phyloP scores from a whole-genome alignment of 208 protist genomes.

The Leishmania major region DNA sequence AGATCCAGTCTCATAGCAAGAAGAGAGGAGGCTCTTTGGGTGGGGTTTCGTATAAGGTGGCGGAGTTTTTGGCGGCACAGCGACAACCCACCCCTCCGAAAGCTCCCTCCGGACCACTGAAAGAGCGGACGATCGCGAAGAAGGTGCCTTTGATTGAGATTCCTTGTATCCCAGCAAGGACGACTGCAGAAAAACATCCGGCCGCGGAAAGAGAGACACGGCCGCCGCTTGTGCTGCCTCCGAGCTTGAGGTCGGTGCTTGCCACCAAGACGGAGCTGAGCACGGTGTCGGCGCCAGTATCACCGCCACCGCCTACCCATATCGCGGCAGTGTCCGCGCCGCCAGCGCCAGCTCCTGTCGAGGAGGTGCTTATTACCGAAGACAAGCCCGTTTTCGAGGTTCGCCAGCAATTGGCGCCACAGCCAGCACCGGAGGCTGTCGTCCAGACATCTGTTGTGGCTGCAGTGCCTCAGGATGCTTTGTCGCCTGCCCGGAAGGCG shows the following conservation, averaged over 20 bases:
- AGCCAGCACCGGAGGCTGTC: slow-evolving; percentile 14
- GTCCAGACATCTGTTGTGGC: slow-evolving; percentile 1
- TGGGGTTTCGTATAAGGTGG: slow-evolving; percentile 84
- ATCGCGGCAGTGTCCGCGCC: neutral
- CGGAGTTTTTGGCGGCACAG: slow-evolving; percentile 82
- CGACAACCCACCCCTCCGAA: slow-evolving; percentile 32
- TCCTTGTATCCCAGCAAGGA: slow-evolving; percentile 17
- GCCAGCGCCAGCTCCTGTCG: slow-evolving; percentile 3
- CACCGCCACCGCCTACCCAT: neutral
- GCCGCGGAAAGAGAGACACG: neutral
- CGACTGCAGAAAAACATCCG: neutral
- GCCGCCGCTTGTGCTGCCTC: neutral
- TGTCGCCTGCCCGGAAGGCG: neutral
- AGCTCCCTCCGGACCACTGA: neutral
- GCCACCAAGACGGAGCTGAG: neutral
- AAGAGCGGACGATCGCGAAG: slow-evolving; percentile 37
- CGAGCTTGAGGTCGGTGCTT: slow-evolving; percentile 2
- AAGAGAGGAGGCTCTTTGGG: slow-evolving; percentile 76
- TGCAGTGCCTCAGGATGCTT: neutral
- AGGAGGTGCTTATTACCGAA: slow-evolving; percentile 50
- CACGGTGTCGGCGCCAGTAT: neutral
- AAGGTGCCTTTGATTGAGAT: slow-evolving; percentile 75
- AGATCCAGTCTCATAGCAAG: slow-evolving; percentile 79
- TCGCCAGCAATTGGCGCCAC: slow-evolving; percentile 7
- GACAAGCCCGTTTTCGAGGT: slow-evolving; percentile 58